Evolutionary conservation across 352 stramenopile genomes (phyloP).

Genomic region (Globisporangium irregulare): DNA sequence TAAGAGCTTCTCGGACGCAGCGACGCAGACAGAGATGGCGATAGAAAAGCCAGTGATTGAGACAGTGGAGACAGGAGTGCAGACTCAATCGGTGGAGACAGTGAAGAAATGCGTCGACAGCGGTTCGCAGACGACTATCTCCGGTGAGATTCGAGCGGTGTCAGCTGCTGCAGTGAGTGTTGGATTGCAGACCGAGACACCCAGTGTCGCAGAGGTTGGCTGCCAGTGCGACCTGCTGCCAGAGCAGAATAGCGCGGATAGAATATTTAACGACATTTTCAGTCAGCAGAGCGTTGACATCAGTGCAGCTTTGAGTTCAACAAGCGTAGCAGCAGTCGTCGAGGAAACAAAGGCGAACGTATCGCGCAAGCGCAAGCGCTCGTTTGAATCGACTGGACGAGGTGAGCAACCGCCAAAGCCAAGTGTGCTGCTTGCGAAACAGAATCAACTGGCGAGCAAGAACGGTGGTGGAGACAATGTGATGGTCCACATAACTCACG

Average conservation of each 20-base stretch:
- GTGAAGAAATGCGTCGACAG: not conserved
- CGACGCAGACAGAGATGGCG: not conserved
- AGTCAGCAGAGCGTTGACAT: not conserved
- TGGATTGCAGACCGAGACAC: constrained; percentile 1
- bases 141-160: not conserved
- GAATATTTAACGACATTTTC: not conserved
- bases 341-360: not conserved
- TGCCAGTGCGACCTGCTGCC: constrained; percentile 4
- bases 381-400: constrained; percentile 8
- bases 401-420: not conserved
- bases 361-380: constrained; percentile 7
- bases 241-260: not conserved
- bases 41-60: not conserved
- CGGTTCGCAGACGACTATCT: constrained; percentile 1
- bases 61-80: not conserved
- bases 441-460: not conserved
- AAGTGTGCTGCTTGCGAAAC: not conserved
- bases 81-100: not conserved
- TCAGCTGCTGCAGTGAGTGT: not conserved
- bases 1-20: not conserved
- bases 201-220: not conserved
- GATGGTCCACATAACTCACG: not conserved
- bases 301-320: not conserved
- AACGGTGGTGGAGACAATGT: not conserved
- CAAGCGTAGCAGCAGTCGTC: not conserved